Conservation (phyloP, 352 stramenopile genomes). For the Phytopythium cucurbitacearum region DNA sequence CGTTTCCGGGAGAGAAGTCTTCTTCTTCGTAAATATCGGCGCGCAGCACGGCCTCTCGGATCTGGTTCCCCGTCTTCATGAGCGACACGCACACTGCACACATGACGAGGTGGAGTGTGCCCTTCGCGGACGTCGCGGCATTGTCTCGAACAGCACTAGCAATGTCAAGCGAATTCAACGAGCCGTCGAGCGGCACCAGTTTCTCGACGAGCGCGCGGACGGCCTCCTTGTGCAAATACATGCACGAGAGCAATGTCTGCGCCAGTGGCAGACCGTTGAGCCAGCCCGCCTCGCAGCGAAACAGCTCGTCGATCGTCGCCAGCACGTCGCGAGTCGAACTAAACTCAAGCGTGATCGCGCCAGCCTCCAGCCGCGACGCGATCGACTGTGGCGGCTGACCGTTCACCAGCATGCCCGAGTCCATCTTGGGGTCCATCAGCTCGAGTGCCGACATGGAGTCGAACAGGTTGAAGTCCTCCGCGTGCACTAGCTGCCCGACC, state of each 20-base stretch:
- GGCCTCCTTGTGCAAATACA: constrained; percentile 84
- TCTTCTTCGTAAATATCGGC: constrained; percentile 97
- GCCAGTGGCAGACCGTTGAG: constrained; percentile 77
- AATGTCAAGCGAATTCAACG: constrained; percentile 17
- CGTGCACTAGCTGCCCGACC: constrained; percentile 73
- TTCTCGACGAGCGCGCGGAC: constrained; percentile 64
- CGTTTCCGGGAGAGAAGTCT: constrained; percentile 85
- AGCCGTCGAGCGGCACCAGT: constrained; percentile 26
- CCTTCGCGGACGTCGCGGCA: constrained; percentile 26
- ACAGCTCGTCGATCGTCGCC: constrained; percentile 72
- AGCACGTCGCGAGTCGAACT: constrained; percentile 60
- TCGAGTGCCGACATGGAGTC: constrained; percentile 94
- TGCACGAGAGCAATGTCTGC: constrained; percentile 87
- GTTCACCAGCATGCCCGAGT: constrained; percentile 85
- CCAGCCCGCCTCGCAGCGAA: constrained; percentile 77
- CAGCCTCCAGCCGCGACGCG: constrained; percentile 35
- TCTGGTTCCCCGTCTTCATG: constrained; percentile 72
- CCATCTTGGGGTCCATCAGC: constrained; percentile 94
- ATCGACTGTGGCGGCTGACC: constrained; percentile 52
- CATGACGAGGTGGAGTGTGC: constrained; percentile 74
- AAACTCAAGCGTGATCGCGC: constrained; percentile 51
- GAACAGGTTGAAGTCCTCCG: constrained; percentile 87
- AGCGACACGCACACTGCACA: constrained; percentile 56
- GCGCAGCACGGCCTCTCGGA: constrained; percentile 82
- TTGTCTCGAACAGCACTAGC: constrained; percentile 23